A percentile compares a stretch with the other conserved stretches of the same genome.
phyloP scores from a whole-genome alignment of 371 early-diverging fungal genomes.

The Rhizopus microsporus region DNA sequence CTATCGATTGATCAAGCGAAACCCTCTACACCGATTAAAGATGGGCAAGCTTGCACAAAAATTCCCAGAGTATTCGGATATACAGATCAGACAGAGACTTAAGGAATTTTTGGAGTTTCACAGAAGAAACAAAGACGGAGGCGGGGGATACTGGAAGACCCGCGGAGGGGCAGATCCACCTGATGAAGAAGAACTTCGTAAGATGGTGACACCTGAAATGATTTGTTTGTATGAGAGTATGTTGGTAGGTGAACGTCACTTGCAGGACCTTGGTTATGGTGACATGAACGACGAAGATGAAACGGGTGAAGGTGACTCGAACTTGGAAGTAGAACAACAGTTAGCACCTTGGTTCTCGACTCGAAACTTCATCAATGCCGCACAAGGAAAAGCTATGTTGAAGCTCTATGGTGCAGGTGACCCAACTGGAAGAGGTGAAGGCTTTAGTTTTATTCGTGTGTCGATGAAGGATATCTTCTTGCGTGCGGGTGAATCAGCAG shows the following conservation, averaged over 20 bases:
- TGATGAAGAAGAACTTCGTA: slow-evolving; percentile 92
- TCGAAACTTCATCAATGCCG: slow-evolving; percentile 93
- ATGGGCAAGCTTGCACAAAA: slow-evolving; percentile 75
- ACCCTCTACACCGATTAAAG: slow-evolving; percentile 73
- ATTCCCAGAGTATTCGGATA: slow-evolving; percentile 86
- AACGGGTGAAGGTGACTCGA: slow-evolving; percentile 73
- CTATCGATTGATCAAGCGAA: slow-evolving; percentile 83
- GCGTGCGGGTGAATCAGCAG: slow-evolving; percentile 84
- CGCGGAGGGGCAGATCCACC: slow-evolving; percentile 82
- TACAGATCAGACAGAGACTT: slow-evolving; percentile 82
- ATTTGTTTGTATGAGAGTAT: slow-evolving; percentile 97
- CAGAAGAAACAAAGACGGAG: slow-evolving; percentile 79
- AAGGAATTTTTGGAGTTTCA: slow-evolving; percentile 98
- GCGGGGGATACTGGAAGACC: slow-evolving; percentile 91
- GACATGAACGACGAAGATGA: slow-evolving; percentile 61
- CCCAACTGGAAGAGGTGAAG: slow-evolving; percentile 98
- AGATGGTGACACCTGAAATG: slow-evolving; percentile 98
- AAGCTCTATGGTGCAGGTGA: slow-evolving; percentile 95
- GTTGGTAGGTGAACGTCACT: slow-evolving; percentile 93
- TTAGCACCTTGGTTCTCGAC: slow-evolving; percentile 98
- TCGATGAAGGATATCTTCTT: slow-evolving; percentile 97
- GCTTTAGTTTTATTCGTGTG: slow-evolving; percentile 97
- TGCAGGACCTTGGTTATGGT: slow-evolving; percentile 93
- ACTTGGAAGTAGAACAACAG: slow-evolving; percentile 87
- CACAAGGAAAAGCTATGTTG: slow-evolving; percentile 92